phyloP scores from a whole-genome alignment of 2,329 filamentous ascomycete species.

The Grosmannia huntii region DNA sequence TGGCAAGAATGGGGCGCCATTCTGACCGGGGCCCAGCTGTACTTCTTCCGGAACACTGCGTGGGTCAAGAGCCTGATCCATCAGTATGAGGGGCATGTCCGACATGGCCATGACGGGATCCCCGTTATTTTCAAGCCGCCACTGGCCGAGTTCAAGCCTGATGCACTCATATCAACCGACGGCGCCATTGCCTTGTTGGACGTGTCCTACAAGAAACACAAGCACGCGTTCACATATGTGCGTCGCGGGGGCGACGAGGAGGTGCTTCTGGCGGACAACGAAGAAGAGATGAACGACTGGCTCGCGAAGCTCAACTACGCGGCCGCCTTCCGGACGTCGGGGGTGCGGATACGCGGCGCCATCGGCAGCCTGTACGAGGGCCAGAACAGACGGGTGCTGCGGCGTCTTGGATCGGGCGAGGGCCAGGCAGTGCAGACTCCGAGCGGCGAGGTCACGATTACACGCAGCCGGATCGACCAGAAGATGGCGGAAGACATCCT shows the following conservation, averaged over 20 bases:
- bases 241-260: constrained; percentile 80
- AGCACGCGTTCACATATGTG: constrained; percentile 86
- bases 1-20: constrained; percentile 99
- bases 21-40: constrained; percentile 89
- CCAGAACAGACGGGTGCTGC: constrained; percentile 59
- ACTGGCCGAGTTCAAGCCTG: constrained; percentile 82
- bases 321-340: constrained; percentile 82
- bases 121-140: constrained; percentile 86
- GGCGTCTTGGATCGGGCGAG: constrained; percentile 52
- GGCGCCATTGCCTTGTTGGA: constrained; percentile 83
- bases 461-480: constrained; percentile 60
- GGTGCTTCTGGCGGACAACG: constrained; percentile 78
- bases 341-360: constrained; percentile 80
- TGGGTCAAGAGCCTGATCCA: constrained; percentile 89
- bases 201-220: constrained; percentile 82
- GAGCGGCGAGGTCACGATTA: constrained; percentile 60
- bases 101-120: constrained; percentile 58
- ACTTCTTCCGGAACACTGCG: constrained; percentile 84
- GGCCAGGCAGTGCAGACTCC: constrained; percentile 51
- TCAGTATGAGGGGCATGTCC: constrained; percentile 74
- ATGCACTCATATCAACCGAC: constrained; percentile 85
- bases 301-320: constrained; percentile 92
- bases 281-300: constrained; percentile 93
- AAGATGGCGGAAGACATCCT: constrained; percentile 82
- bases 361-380: constrained; percentile 77